Evolutionary conservation across 768 basidiomycete genomes (phyloP).

Genomic region (Boletus pseudo-olivaceus): DNA sequence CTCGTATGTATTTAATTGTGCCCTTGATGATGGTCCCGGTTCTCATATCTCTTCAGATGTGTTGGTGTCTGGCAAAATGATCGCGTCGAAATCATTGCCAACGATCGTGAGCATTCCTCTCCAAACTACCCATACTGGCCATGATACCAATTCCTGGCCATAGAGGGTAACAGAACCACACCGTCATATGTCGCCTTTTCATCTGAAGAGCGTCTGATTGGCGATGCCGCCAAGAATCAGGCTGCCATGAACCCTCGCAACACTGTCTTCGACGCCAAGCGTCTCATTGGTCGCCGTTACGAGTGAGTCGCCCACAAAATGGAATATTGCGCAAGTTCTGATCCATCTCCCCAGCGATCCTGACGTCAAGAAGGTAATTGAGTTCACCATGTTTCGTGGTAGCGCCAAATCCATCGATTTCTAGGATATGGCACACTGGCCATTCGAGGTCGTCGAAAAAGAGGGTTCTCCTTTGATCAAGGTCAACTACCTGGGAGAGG

Average conservation of each 20-base stretch:
- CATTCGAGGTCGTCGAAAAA: slow-evolving; percentile 94
- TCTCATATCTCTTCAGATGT: slow-evolving; percentile 54
- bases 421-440: slow-evolving; percentile 96
- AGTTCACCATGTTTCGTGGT: background rate
- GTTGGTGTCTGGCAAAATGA: slow-evolving; percentile 99
- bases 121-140: background rate
- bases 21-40: slow-evolving; percentile 15
- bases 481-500: slow-evolving; percentile 92
- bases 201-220: slow-evolving; percentile 92
- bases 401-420: slow-evolving; percentile 5
- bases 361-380: slow-evolving; percentile 78
- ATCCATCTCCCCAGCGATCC: slow-evolving; percentile 58
- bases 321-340: background rate
- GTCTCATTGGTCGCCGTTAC: slow-evolving; percentile 95
- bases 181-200: slow-evolving; percentile 99
- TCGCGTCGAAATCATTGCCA: slow-evolving; percentile 98
- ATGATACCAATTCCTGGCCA: slow-evolving; percentile 1
- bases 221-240: slow-evolving; percentile 98
- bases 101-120: slow-evolving; percentile 67
- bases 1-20: slow-evolving; percentile 63
- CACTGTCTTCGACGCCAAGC: slow-evolving; percentile 99
- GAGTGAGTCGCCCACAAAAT: slow-evolving; percentile 53
- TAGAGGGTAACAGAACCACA: slow-evolving; percentile 98
- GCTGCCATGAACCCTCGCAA: slow-evolving; percentile 99
- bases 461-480: slow-evolving; percentile 97